phyloP scores from a whole-genome alignment of 495 filamentous ascomycete species.

The Aspergillus nidulans region DNA sequence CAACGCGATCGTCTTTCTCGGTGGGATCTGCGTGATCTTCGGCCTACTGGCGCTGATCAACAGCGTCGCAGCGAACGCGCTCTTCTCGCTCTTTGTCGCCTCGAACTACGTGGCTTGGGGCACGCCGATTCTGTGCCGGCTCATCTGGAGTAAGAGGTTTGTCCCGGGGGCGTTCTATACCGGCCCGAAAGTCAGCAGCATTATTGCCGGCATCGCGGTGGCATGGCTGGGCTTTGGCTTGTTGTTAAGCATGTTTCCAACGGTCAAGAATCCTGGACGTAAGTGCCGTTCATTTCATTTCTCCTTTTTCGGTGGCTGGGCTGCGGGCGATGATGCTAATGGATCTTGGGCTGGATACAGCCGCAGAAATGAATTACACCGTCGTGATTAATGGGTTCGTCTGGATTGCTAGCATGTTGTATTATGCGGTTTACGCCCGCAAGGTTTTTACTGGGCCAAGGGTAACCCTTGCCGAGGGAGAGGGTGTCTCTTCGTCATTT shows the following conservation, averaged over 20 bases:
- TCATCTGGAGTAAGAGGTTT: slow-evolving; percentile 58
- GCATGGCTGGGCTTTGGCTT: slow-evolving; percentile 52
- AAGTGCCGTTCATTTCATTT: slow-evolving; percentile 14
- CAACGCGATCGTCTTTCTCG: slow-evolving; percentile 51
- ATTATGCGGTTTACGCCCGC: slow-evolving; percentile 60
- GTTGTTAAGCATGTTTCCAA: slow-evolving; percentile 52
- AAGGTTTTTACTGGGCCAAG: slow-evolving; percentile 74
- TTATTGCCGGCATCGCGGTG: slow-evolving; percentile 49
- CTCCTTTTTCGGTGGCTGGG: not conserved
- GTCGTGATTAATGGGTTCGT: slow-evolving; percentile 61
- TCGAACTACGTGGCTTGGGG: slow-evolving; percentile 57
- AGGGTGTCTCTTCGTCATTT: too few relatives aligned
- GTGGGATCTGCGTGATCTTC: slow-evolving; percentile 46
- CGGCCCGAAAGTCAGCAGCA: slow-evolving; percentile 39
- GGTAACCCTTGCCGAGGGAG: slow-evolving; percentile 53
- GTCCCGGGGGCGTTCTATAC: slow-evolving; percentile 54
- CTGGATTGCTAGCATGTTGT: slow-evolving; percentile 56
- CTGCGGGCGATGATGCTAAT: not conserved
- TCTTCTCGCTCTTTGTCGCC: slow-evolving; percentile 57
- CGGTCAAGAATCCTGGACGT: slow-evolving; percentile 45
- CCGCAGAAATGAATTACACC: slow-evolving; percentile 61
- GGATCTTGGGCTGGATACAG: slow-evolving; percentile 19
- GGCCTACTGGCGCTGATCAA: slow-evolving; percentile 54
- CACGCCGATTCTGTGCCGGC: slow-evolving; percentile 52
- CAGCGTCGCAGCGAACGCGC: slow-evolving; percentile 49